phyloP scores from a whole-genome alignment of 805 yeast genomes.

The Saturnispora kantuleensis region DNA sequence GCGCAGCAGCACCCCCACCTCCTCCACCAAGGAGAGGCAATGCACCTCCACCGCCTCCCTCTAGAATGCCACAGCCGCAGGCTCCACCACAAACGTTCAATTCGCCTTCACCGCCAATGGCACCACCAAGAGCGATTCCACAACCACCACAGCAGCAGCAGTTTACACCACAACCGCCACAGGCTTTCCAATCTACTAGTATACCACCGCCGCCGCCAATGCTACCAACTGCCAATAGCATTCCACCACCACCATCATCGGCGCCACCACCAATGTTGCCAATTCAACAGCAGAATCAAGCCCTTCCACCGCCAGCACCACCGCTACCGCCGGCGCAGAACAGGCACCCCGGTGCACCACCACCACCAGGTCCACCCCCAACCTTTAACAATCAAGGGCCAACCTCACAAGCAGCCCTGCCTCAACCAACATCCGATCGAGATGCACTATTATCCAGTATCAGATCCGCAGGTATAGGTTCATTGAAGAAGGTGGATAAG shows the following conservation, averaged over 20 bases:
- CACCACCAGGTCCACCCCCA: slow-evolving; percentile 26
- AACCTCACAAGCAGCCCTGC: slow-evolving; percentile 27
- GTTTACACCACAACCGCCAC: slow-evolving; percentile 15
- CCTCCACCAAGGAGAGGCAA: slow-evolving; percentile 16
- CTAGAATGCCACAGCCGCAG: slow-evolving; percentile 11
- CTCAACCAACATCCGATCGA: slow-evolving; percentile 39
- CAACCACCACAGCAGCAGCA: slow-evolving; percentile 20
- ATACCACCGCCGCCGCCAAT: slow-evolving; percentile 19
- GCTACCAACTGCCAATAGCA: slow-evolving; percentile 8
- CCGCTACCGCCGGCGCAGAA: slow-evolving; percentile 11
- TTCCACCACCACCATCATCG: slow-evolving; percentile 11
- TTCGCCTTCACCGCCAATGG: slow-evolving; percentile 6
- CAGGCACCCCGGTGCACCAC: slow-evolving; percentile 12
- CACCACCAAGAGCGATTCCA: slow-evolving; percentile 19
- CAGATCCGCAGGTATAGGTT: slow-evolving; percentile 64
- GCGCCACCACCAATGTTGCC: no score
- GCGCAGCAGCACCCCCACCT: slow-evolving; percentile 18
- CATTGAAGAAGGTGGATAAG: slow-evolving; percentile 72
- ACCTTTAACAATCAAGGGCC: slow-evolving; percentile 10
- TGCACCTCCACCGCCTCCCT: slow-evolving; percentile 14
- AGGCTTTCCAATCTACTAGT: slow-evolving; percentile 16
- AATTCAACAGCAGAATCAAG: not conserved
- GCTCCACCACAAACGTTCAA: slow-evolving; percentile 7
- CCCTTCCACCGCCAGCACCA: slow-evolving; percentile 14
- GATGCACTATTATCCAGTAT: slow-evolving; percentile 85